Evolutionary conservation across 768 basidiomycete genomes (phyloP).

Genomic region (Leccinum aurantiacum): DNA sequence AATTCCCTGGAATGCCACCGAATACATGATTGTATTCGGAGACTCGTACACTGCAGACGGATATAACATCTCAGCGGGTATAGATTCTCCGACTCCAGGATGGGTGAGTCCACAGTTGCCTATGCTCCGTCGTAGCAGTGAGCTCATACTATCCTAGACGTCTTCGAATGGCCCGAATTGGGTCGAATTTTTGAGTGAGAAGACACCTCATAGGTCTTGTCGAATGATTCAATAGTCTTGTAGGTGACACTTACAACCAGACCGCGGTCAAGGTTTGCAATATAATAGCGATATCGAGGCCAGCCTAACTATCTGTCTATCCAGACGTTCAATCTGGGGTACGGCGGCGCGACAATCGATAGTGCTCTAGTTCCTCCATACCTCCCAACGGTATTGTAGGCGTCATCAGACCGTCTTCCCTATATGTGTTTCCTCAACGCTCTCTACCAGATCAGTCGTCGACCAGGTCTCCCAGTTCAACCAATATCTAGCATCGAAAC

Average conservation of each 20-base stretch:
- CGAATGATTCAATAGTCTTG: slow-evolving; percentile 6
- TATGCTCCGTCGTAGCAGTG: not conserved
- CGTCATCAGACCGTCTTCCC: slow-evolving; percentile 26
- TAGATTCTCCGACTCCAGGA: slow-evolving; percentile 51
- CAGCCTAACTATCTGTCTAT: not conserved
- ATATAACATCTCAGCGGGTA: slow-evolving; percentile 57
- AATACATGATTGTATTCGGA: slow-evolving; percentile 61
- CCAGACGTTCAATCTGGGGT: slow-evolving; percentile 66
- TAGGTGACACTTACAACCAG: slow-evolving; percentile 56
- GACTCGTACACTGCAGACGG: slow-evolving; percentile 64
- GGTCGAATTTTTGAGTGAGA: slow-evolving; percentile 52
- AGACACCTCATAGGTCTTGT: not conserved
- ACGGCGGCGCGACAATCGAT: slow-evolving; percentile 67
- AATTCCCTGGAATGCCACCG: slow-evolving; percentile 50
- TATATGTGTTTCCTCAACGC: not conserved
- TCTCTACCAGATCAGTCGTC: slow-evolving; percentile 24
- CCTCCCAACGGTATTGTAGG: slow-evolving; percentile 47
- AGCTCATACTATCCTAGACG: slow-evolving; percentile 36
- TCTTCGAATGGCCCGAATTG: slow-evolving; percentile 68
- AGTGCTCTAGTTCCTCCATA: slow-evolving; percentile 55
- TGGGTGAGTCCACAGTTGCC: slow-evolving; percentile 34
- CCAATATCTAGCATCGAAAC: slow-evolving; percentile 44
- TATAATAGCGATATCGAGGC: not conserved
- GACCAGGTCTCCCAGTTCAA: slow-evolving; percentile 67
- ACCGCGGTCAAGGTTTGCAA: slow-evolving; percentile 46